Conservation (phyloP, 441 rosid species). For the Euphorbia corollata region DNA sequence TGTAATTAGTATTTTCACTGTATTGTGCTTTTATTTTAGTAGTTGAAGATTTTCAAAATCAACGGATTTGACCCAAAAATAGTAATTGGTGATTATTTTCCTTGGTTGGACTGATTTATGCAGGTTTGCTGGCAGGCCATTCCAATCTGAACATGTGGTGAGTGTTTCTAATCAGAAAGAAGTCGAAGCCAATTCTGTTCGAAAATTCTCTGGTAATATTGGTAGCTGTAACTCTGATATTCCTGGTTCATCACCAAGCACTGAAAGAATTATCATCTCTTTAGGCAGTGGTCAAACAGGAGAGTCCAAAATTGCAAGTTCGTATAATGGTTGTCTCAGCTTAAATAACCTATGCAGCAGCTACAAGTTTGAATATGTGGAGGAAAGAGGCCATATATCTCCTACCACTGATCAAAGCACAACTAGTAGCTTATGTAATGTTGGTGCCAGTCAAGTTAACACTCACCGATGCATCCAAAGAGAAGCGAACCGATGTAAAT, state of each 20-base stretch:
- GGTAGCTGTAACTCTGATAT: conserved; percentile 25
- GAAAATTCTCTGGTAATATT: conserved; percentile 25
- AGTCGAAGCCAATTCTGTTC: conserved; percentile 27
- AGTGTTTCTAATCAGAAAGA: conserved; percentile 32
- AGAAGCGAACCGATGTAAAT: conserved; percentile 73
- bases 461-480: conserved; percentile 49
- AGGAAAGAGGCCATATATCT: conserved; percentile 50
- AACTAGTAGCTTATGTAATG: conserved; percentile 56
- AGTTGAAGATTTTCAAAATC: no score
- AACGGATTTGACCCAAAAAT: no score
- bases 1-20: no score
- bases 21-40: no score
- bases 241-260: conserved; percentile 32
- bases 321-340: conserved; percentile 29
- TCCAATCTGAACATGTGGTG: conserved; percentile 31
- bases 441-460: conserved; percentile 33
- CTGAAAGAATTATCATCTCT: conserved; percentile 38
- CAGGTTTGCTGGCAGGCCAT: conserved; percentile 56
- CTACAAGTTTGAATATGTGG: conserved; percentile 30
- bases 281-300: conserved; percentile 29
- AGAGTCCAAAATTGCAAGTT: conserved; percentile 35
- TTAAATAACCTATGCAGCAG: conserved; percentile 28
- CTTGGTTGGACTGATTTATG: no score
- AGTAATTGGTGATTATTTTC: no score
- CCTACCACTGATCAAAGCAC: conserved; percentile 53